Base-by-base conservation (phyloP, 202 grass and related monocot species). In the Brachypodium distachyon region DNA sequence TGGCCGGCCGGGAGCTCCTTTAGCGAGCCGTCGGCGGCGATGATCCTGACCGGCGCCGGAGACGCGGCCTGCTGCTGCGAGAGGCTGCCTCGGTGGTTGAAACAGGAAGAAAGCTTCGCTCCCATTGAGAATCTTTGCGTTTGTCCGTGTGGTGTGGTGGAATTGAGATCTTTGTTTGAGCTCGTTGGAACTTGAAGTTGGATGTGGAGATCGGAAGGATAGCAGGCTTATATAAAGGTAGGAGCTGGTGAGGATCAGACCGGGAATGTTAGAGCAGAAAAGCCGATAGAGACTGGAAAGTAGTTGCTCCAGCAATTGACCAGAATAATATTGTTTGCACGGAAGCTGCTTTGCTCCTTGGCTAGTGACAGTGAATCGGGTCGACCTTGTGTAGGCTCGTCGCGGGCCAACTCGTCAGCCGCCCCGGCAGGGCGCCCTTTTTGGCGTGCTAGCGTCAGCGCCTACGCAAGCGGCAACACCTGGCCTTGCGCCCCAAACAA, bases 11-110 rank as follows among this genome's bases (percentile, higher is more conserved):
- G 22, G 42, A 87, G 70, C 83, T 90, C 87, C 66, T 55, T 69
- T 26, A 90, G 75, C 6, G 85, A 84, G 31, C 93, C 90, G 42
- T 92, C 87, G 13, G 33, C 63, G 12, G 79, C 31, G 50, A 96
- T 51, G 41, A 96, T 66, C 40, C 70, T 89, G 48, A 72, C 70
- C 7, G 46, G 61, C 52, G 78, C n/a, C 52, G 33, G 40, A 13
- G 34, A 21, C 31, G 18, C 18, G 4, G n/a, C n/a, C n/a, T n/a
- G 25, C 29, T 75, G n/a, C 39, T 17, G 58, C 9, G 61, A 51
- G 54, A 39, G 6, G 57, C 54, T 33, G 64, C 27, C 70, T 28
- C 32, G 8, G 22, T 43, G 22, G 52, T 57, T 47, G 71, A 43
- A 68, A 28, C 25, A 31, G 64, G 53, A 86, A 57, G 93, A 96